These are phyloP conservation scores for Polyplosphaeria fusca DNA, from an alignment of 495 filamentous ascomycete genomes.

Conservation along the genomic window DNA sequence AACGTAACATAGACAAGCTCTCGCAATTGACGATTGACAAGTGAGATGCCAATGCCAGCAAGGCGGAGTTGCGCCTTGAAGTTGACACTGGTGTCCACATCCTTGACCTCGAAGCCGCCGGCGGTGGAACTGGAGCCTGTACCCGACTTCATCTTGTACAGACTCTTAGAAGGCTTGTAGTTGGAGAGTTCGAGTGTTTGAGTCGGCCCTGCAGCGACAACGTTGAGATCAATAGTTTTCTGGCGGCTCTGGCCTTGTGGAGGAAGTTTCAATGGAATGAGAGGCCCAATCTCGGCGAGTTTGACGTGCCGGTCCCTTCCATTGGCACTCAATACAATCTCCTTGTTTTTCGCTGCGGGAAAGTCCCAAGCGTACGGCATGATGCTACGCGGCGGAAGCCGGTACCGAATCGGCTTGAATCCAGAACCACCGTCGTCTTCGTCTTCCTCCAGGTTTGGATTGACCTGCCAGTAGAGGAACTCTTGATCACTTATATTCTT, in stretches of 20 bases:
- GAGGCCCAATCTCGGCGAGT: slow-evolving; percentile 91
- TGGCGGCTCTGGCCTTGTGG: slow-evolving; percentile 55
- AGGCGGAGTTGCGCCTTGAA: slow-evolving; percentile 85
- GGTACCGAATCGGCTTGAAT: slow-evolving; percentile 87
- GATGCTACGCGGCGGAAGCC: slow-evolving; percentile 90
- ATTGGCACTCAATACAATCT: slow-evolving; percentile 75
- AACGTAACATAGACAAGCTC: slow-evolving; percentile 93
- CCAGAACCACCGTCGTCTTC: slow-evolving; percentile 72
- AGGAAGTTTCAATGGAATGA: slow-evolving; percentile 82
- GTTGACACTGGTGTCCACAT: slow-evolving; percentile 76
- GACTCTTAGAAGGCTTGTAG: slow-evolving; percentile 86
- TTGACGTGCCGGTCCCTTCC: slow-evolving; percentile 85
- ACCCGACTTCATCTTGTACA: slow-evolving; percentile 79
- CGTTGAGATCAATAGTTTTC: slow-evolving; percentile 93
- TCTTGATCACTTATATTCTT: slow-evolving; percentile 95
- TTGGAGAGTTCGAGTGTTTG: slow-evolving; percentile 94
- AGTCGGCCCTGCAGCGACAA: slow-evolving; percentile 88
- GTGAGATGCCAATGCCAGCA: slow-evolving; percentile 86
- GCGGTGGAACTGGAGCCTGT: slow-evolving; percentile 56
- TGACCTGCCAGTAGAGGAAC: slow-evolving; percentile 90
- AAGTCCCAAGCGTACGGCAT: slow-evolving; percentile 99
- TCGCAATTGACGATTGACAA: slow-evolving; percentile 87
- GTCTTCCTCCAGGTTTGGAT: slow-evolving; percentile 75
- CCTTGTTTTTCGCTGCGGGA: slow-evolving; percentile 92
- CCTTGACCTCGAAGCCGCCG: slow-evolving; percentile 87